Conservation (phyloP, 305 asterid genomes). For the Coffea humblotiana region DNA sequence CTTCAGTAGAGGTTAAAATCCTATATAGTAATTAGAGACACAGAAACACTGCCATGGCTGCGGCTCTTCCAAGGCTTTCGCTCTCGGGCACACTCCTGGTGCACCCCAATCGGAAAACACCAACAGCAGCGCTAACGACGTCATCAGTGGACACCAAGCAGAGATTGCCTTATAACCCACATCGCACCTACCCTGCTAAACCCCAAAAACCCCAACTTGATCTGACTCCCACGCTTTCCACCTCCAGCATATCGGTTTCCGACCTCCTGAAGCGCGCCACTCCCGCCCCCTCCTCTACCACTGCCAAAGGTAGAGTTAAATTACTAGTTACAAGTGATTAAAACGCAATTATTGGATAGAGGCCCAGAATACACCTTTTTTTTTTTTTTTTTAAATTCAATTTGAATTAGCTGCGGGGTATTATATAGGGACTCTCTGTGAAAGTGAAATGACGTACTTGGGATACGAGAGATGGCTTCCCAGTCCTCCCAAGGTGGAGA, state of each 20-base stretch:
- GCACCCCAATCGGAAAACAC: slow-evolving; percentile 28
- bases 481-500: slow-evolving; percentile 70
- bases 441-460: slow-evolving; percentile 44
- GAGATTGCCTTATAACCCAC: slow-evolving; percentile 68
- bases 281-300: slow-evolving; percentile 15
- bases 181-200: slow-evolving; percentile 65
- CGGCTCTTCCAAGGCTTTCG: slow-evolving; percentile 32
- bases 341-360: not conserved
- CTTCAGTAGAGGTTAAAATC: no score
- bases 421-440: slow-evolving; percentile 34
- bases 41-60: slow-evolving; percentile 37
- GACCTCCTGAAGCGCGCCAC: slow-evolving; percentile 67
- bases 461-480: slow-evolving; percentile 89
- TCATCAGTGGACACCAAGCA: slow-evolving; percentile 69
- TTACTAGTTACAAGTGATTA: not conserved
- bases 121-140: slow-evolving; percentile 12
- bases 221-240: slow-evolving; percentile 24
- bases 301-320: slow-evolving; percentile 28
- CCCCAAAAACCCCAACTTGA: slow-evolving; percentile 29
- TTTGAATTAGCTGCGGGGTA: slow-evolving; percentile 13
- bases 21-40: not conserved
- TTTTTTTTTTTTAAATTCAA: not conserved
- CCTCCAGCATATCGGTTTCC: slow-evolving; percentile 42
- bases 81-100: slow-evolving; percentile 1
- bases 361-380: not conserved